Evolutionary conservation across 1,139 yeast genomes (phyloP).

Genomic region (Candida sp.): DNA sequence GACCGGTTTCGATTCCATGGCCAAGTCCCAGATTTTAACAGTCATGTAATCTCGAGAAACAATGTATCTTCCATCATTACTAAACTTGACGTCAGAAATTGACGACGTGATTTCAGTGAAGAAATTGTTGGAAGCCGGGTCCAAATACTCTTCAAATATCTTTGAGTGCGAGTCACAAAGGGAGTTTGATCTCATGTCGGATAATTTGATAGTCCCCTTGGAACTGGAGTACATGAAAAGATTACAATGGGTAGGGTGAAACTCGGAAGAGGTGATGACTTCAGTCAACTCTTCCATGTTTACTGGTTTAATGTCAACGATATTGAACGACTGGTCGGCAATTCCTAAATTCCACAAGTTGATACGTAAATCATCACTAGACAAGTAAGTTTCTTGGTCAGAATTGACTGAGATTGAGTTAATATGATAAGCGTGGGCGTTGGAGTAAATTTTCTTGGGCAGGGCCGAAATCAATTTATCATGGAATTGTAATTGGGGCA

Average conservation of each 20-base stretch:
- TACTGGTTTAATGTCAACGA: constrained; percentile 96
- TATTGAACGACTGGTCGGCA: constrained; percentile 93
- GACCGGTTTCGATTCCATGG: constrained; percentile 94
- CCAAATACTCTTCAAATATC: constrained; percentile 88
- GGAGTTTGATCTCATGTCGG: constrained; percentile 96
- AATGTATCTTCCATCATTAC: constrained; percentile 89
- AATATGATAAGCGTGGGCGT: constrained; percentile 98
- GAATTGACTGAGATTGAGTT: constrained; percentile 93
- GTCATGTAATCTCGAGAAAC: constrained; percentile 97
- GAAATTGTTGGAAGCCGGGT: constrained; percentile 90
- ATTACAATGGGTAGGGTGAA: constrained; percentile 92
- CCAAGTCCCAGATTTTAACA: constrained; percentile 97
- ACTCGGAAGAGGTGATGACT: constrained; percentile 95
- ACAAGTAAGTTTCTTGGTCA: constrained; percentile 93
- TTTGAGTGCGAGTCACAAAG: constrained; percentile 90
- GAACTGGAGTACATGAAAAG: constrained; percentile 96
- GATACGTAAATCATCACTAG: constrained; percentile 93
- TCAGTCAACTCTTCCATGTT: constrained; percentile 99
- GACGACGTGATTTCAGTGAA: constrained; percentile 97
- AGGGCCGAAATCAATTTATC: constrained; percentile 95
- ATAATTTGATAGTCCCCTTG: constrained; percentile 92
- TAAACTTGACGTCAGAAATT: constrained; percentile 90
- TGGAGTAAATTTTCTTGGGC: constrained; percentile 87
- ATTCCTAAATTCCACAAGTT: constrained; percentile 95
- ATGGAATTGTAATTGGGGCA: constrained; percentile 87